phyloP scores from a whole-genome alignment of 139 green algal genomes.

The Marvania coccoides region DNA sequence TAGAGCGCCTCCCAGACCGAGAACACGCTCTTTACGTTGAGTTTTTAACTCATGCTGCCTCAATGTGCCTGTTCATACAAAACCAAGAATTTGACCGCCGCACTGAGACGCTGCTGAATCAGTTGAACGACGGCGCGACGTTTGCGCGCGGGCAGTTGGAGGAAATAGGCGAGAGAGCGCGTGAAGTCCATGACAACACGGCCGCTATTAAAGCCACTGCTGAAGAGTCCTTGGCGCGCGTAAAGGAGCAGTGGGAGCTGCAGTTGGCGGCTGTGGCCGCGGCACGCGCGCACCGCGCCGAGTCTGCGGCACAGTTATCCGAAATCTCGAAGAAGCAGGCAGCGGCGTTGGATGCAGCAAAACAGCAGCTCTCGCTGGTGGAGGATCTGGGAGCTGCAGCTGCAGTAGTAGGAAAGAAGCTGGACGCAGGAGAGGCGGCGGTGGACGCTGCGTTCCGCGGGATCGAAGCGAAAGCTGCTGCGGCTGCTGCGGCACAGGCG shows the following conservation, averaged over 20 bases:
- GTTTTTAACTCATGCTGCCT: slow-evolving; percentile 31
- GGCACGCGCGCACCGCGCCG: background rate
- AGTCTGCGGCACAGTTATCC: background rate
- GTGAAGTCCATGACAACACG: background rate
- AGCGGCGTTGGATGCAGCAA: background rate
- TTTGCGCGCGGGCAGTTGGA: slow-evolving; percentile 13
- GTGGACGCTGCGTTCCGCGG: background rate
- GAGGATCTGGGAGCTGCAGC: background rate
- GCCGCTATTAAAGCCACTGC: background rate
- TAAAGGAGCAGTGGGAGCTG: background rate
- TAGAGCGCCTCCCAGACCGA: slow-evolving; percentile 12
- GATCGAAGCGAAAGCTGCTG: slow-evolving; percentile 1
- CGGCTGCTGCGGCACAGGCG: background rate
- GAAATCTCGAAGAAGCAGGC: background rate
- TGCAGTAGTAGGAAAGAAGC: background rate
- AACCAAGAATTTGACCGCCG: slow-evolving; percentile 40
- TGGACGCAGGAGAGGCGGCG: background rate
- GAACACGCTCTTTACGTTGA: slow-evolving; percentile 18
- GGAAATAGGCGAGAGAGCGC: background rate
- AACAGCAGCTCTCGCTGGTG: background rate
- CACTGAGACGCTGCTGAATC: slow-evolving; percentile 37
- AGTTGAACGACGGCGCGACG: slow-evolving; percentile 12
- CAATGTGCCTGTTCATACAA: slow-evolving; percentile 42
- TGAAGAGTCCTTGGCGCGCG: background rate
- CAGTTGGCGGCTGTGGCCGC: background rate